phyloP scores from a whole-genome alignment of 176 grass and related monocot species.

The Bromus sterilis region DNA sequence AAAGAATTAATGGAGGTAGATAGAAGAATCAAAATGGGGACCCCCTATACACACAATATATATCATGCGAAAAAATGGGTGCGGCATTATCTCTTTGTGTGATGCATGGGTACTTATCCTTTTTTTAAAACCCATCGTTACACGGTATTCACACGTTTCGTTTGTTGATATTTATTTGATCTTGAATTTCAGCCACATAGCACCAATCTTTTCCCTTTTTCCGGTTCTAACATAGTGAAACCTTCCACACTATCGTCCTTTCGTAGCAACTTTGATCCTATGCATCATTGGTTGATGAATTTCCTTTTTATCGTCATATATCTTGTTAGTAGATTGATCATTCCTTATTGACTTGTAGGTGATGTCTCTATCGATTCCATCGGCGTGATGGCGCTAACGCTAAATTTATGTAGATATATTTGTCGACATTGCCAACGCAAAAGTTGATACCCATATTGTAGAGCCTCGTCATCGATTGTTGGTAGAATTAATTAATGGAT shows the following conservation, averaged over 20 bases:
- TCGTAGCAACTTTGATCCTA: constrained; percentile 1
- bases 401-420: neutral
- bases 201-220: constrained; percentile 17
- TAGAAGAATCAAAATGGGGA: constrained; percentile 25
- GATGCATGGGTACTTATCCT: constrained; percentile 19
- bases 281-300: neutral
- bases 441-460: neutral
- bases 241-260: neutral
- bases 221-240: constrained; percentile 18
- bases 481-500: neutral
- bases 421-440: neutral
- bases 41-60: constrained; percentile 1
- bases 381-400: neutral
- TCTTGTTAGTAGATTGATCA: neutral
- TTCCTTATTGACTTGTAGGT: neutral
- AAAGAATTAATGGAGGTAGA: neutral
- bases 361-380: neutral
- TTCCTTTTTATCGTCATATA: constrained; percentile 22
- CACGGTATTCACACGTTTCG: constrained; percentile 17
- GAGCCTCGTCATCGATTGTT: neutral
- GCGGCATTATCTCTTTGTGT: constrained; percentile 30
- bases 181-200: constrained; percentile 43
- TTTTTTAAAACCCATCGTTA: constrained; percentile 10
- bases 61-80: neutral
- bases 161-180: constrained; percentile 46